phyloP scores from a whole-genome alignment of 352 stramenopile genomes.

The Thraustochytrium striatum region DNA sequence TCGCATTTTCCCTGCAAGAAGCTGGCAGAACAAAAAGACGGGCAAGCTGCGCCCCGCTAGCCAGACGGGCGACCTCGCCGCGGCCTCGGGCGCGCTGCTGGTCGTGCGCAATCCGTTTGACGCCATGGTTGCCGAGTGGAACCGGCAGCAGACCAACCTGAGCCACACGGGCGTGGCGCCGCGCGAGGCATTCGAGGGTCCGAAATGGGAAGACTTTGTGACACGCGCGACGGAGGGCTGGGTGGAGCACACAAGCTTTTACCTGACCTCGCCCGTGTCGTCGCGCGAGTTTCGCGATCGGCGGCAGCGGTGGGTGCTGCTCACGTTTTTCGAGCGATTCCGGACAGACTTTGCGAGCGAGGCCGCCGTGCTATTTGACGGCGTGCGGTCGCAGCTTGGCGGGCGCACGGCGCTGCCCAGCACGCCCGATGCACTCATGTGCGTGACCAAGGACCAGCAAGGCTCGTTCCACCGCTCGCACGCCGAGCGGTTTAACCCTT shows the following conservation, averaged over 20 bases:
- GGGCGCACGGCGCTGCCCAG: background rate
- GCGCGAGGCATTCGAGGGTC: background rate
- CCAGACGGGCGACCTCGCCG: constrained; percentile 22
- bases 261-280: background rate
- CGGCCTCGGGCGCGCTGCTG: constrained; percentile 22
- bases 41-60: constrained; percentile 3
- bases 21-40: constrained; percentile 18
- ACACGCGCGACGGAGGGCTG: background rate
- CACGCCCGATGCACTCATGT: background rate
- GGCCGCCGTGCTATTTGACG: background rate
- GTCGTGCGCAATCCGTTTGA: constrained; percentile 53
- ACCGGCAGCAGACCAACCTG: constrained; percentile 16
- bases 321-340: constrained; percentile 19
- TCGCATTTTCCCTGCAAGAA: constrained; percentile 27
- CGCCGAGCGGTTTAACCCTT: background rate
- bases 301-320: background rate
- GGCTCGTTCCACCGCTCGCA: background rate
- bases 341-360: background rate
- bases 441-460: background rate
- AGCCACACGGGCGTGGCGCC: background rate
- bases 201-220: background rate
- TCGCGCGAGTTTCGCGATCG: background rate
- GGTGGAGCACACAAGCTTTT: background rate
- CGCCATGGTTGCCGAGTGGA: constrained; percentile 51
- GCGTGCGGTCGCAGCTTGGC: background rate